Percentiles rank a stretch among this genome's conserved stretches.
Evolutionary conservation across 208 protist genomes (phyloP).

Genomic region (Trypanosoma brucei): DNA sequence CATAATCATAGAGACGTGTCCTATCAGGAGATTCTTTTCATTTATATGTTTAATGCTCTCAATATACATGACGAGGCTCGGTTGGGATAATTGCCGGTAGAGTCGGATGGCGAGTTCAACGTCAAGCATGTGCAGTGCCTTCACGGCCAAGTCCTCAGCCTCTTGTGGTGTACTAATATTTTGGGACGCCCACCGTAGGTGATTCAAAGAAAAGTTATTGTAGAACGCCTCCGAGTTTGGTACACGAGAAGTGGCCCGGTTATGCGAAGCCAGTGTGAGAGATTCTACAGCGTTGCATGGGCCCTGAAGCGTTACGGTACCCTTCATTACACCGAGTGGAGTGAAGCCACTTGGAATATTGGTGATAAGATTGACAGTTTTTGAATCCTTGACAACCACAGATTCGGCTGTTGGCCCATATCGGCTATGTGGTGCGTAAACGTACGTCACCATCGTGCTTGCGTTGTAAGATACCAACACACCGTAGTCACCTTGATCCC

Average conservation of each 20-base stretch:
- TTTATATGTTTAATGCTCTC: conserved; percentile 90
- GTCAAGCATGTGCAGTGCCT: conserved; percentile 92
- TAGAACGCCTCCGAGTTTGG: conserved; percentile 78
- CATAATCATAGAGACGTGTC: conserved; percentile 93
- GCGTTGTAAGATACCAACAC: conserved; percentile 80
- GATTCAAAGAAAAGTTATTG: conserved; percentile 91
- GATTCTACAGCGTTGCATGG: conserved; percentile 57
- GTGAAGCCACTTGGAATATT: conserved; percentile 55
- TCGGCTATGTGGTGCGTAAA: conserved; percentile 83
- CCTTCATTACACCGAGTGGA: conserved; percentile 79
- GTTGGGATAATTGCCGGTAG: conserved; percentile 90
- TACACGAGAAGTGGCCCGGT: conserved; percentile 35
- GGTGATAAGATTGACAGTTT: conserved; percentile 66
- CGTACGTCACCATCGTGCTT: conserved; percentile 81
- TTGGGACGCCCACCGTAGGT: conserved; percentile 85
- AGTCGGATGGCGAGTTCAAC: conserved; percentile 90
- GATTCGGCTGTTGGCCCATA: conserved; percentile 85
- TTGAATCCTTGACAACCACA: conserved; percentile 50
- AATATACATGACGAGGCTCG: conserved; percentile 91
- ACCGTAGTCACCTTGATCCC: conserved; percentile 90
- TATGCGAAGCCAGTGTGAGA: conserved; percentile 79
- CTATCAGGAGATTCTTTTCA: conserved; percentile 93
- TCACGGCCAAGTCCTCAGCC: conserved; percentile 79
- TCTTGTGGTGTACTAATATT: conserved; percentile 81
- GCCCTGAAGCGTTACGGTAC: conserved; percentile 74